These are phyloP conservation scores for Lichtheimia ramosa DNA, from an alignment of 371 early-diverging fungal species.

Conservation along the genomic window DNA sequence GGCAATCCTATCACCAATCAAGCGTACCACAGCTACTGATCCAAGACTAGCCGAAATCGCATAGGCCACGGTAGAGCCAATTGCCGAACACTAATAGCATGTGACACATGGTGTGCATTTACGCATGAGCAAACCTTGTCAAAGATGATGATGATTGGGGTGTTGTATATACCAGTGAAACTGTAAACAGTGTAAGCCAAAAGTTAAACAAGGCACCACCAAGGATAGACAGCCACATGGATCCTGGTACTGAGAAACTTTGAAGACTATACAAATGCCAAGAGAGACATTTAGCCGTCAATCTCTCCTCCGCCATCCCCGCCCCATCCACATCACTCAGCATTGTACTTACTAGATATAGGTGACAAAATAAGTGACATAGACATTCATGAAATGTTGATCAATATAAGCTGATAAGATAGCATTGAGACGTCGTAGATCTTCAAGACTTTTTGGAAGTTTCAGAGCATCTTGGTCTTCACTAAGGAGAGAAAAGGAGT, in stretches of 20 bases:
- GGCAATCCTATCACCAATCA: conserved; percentile 54
- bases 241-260: conserved; percentile 69
- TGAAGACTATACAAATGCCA: conserved; percentile 44
- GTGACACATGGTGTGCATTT: neutral
- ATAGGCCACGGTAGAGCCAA: conserved; percentile 62
- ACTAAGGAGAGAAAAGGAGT: conserved; percentile 25
- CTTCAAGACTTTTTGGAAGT: conserved; percentile 58
- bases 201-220: conserved; percentile 65
- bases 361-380: conserved; percentile 49
- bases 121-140: neutral
- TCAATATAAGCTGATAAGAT: conserved; percentile 59
- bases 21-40: conserved; percentile 50
- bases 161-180: conserved; percentile 27
- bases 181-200: conserved; percentile 56
- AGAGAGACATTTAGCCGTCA: neutral
- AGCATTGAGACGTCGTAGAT: conserved; percentile 54
- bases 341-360: conserved; percentile 60
- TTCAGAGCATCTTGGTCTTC: conserved; percentile 55
- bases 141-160: neutral
- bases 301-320: neutral
- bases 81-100: conserved; percentile 54
- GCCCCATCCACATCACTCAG: neutral
- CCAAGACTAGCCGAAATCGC: conserved; percentile 57
- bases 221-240: conserved; percentile 68
- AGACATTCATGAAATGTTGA: conserved; percentile 55